These are phyloP conservation scores for Yamadazyma endophytica DNA, from an alignment of 805 yeast species.

Conservation along the genomic window DNA sequence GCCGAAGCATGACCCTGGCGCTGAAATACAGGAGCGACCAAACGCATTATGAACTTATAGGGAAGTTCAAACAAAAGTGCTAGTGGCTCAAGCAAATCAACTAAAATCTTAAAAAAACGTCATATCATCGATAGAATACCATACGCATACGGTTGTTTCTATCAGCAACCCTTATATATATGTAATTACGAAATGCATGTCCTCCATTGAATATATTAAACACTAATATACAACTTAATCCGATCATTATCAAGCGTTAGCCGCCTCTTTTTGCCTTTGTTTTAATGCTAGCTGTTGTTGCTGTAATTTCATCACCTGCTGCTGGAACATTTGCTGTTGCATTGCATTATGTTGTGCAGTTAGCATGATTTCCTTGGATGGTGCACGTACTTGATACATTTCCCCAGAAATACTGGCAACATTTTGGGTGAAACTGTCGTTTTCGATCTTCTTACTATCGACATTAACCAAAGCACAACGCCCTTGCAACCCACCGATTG, in stretches of 20 bases:
- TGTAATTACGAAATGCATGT: too few relatives aligned
- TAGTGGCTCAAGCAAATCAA: too few relatives aligned
- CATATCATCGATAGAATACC: too few relatives aligned
- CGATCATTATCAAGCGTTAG: too few relatives aligned
- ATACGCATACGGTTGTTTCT: too few relatives aligned
- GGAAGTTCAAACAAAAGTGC: too few relatives aligned
- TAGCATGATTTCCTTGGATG: conserved; percentile 38
- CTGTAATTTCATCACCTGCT: conserved; percentile 37
- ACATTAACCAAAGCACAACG: conserved; percentile 72
- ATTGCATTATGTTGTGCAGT: conserved; percentile 40
- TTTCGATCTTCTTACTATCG: conserved; percentile 29
- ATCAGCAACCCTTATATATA: too few relatives aligned
- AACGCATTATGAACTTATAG: too few relatives aligned
- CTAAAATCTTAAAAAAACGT: too few relatives aligned
- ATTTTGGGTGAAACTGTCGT: conserved; percentile 29
- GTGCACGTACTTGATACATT: conserved; percentile 43
- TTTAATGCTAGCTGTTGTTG: conserved; percentile 30
- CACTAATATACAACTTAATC: too few relatives aligned
- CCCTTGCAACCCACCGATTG: conserved; percentile 75
- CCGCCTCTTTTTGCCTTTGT: conserved; percentile 30
- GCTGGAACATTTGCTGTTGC: conserved; percentile 43
- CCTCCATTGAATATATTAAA: too few relatives aligned
- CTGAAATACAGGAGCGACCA: neutral
- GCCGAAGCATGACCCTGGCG: conserved; percentile 27
- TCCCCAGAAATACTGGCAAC: conserved; percentile 62